A percentile compares a stretch with the other conserved stretches of the same genome.
These are phyloP conservation scores for Colletotrichum phormii DNA, from an alignment of 2,329 filamentous ascomycete genomes.

Conservation along the genomic window DNA sequence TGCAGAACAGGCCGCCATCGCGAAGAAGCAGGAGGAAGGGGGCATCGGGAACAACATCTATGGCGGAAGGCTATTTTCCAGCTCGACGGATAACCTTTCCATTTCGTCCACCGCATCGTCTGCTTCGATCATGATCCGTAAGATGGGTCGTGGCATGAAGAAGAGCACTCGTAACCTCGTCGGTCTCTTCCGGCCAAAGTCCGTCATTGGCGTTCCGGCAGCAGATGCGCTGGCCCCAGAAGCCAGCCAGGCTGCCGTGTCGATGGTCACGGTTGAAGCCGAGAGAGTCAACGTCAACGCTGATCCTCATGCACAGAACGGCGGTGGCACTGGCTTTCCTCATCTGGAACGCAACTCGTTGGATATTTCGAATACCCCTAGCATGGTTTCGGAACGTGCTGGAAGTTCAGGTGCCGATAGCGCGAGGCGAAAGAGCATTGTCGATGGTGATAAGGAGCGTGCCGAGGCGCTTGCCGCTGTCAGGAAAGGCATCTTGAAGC, in stretches of 20 bases:
- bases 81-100: constrained; percentile 94
- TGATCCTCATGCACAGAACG: constrained; percentile 73
- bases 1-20: constrained; percentile 91
- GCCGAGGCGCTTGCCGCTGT: constrained; percentile 93
- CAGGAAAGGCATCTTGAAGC: constrained; percentile 95
- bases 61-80: constrained; percentile 84
- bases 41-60: constrained; percentile 96
- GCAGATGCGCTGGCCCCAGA: constrained; percentile 75
- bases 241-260: constrained; percentile 84
- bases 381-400: constrained; percentile 60
- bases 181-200: constrained; percentile 95
- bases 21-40: constrained; percentile 89
- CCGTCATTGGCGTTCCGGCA: constrained; percentile 80
- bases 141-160: constrained; percentile 99
- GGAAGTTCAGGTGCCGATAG: constrained; percentile 70
- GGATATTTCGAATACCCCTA: constrained; percentile 68
- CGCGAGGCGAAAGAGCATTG: constrained; percentile 83
- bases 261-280: constrained; percentile 95
- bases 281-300: constrained; percentile 85
- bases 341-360: constrained; percentile 86
- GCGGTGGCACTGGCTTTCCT: constrained; percentile 84
- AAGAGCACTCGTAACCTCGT: constrained; percentile 91
- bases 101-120: constrained; percentile 92
- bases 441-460: constrained; percentile 89
- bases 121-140: constrained; percentile 92